phyloP scores from a whole-genome alignment of 345 rosid genomes.

The Hibiscus tridactylites region DNA sequence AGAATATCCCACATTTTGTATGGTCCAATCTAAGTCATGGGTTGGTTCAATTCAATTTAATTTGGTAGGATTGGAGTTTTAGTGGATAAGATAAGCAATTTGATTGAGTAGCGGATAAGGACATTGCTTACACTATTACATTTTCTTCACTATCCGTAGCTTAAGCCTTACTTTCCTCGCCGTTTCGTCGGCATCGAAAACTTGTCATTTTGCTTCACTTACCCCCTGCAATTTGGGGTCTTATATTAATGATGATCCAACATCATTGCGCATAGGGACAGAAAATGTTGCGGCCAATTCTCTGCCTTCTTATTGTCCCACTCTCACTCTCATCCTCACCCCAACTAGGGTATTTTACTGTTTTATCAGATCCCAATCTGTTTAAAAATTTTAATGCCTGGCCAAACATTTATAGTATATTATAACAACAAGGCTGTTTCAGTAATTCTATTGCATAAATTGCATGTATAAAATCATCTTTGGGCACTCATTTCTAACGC shows the following conservation, averaged over 20 bases:
- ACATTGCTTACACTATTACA: background rate
- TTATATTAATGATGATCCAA: background rate
- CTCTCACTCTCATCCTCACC: background rate
- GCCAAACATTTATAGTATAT: background rate
- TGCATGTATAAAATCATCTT: constrained; percentile 14
- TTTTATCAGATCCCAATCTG: no score
- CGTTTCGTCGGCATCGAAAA: background rate
- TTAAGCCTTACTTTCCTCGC: no score
- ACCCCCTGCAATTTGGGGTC: background rate
- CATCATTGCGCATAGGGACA: background rate
- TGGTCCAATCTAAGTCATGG: no score
- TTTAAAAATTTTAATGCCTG: background rate
- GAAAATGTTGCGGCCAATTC: background rate
- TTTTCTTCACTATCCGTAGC: no score
- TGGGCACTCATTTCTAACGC: constrained; percentile 10
- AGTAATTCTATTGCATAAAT: constrained; percentile 8
- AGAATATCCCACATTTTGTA: no score
- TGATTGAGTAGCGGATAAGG: background rate
- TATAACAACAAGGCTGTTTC: constrained; percentile 20
- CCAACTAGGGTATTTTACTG: background rate
- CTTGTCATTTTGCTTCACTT: background rate
- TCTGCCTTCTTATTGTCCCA: background rate
- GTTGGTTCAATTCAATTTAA: no score
- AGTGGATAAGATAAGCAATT: background rate
- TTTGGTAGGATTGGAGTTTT: no score